Percentiles rank a stretch among this genome's conserved stretches.
Evolutionary conservation across 1,284 basidiomycete species (phyloP).

Genomic region (Chondrostereum purpureum): DNA sequence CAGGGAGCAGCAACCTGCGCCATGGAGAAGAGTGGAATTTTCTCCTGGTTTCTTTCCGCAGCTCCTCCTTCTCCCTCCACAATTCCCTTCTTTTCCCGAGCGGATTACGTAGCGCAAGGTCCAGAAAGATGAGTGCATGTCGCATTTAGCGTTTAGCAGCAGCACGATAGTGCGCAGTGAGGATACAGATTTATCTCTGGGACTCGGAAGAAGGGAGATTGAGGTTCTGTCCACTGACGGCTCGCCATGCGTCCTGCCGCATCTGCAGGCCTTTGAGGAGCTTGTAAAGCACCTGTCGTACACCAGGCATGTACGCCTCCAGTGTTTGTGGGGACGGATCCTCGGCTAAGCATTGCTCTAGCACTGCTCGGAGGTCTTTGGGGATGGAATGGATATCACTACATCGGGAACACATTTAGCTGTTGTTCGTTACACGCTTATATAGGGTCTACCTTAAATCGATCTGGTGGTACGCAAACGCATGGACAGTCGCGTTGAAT

Average conservation of each 20-base stretch:
- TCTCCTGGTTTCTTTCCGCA: neutral
- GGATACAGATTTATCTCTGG: neutral
- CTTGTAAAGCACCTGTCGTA: conserved; percentile 74
- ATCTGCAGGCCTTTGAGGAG: conserved; percentile 79
- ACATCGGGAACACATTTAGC: conserved; percentile 4
- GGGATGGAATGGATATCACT: conserved; percentile 85
- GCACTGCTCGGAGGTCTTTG: conserved; percentile 69
- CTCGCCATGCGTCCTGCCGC: conserved; percentile 71
- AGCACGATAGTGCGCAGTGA: neutral
- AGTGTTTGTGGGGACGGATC: conserved; percentile 70
- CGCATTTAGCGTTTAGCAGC: neutral
- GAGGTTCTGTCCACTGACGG: conserved; percentile 14
- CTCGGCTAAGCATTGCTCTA: conserved; percentile 86
- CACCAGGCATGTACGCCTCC: conserved; percentile 71
- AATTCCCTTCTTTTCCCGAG: too few species aligned
- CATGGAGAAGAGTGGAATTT: neutral
- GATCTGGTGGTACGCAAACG: conserved; percentile 76
- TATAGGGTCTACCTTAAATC: conserved; percentile 58
- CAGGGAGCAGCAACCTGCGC: neutral
- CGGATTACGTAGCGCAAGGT: too few species aligned
- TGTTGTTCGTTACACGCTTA: neutral
- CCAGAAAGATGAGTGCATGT: neutral
- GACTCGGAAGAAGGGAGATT: conserved; percentile 8
- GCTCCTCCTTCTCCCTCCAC: neutral
- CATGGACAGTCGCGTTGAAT: conserved; percentile 79